phyloP scores from a whole-genome alignment of 805 yeast genomes.

The Tetrapisispora nanseiensis region DNA sequence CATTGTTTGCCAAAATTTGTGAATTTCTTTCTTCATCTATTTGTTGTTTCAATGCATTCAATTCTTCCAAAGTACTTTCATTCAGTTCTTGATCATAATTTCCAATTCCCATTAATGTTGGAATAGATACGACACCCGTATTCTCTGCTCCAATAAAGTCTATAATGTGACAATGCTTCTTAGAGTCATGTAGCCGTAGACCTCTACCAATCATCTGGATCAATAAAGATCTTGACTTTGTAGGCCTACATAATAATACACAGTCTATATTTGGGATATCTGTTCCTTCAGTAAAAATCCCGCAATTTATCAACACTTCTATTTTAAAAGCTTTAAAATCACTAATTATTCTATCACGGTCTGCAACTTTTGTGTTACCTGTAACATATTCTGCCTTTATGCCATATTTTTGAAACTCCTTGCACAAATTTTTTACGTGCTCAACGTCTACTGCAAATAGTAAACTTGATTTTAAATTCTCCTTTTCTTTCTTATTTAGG shows the following conservation, averaged over 20 bases:
- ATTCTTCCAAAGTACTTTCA: conserved; percentile 28
- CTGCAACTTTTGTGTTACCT: conserved; percentile 46
- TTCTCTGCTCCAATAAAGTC: conserved; percentile 62
- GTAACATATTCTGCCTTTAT: conserved; percentile 64
- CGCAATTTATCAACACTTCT: conserved; percentile 76
- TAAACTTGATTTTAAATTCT: conserved; percentile 46
- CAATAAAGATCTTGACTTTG: conserved; percentile 59
- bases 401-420: conserved; percentile 46
- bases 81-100: conserved; percentile 16
- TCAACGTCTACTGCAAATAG: conserved; percentile 68
- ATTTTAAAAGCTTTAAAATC: conserved; percentile 55
- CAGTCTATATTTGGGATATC: conserved; percentile 87
- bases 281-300: conserved; percentile 89
- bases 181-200: conserved; percentile 50
- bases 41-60: conserved; percentile 20
- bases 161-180: conserved; percentile 59
- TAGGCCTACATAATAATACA: conserved; percentile 68
- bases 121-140: conserved; percentile 47
- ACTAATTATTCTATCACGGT: conserved; percentile 42
- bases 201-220: conserved; percentile 93
- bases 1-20: conserved; percentile 6
- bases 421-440: conserved; percentile 50
- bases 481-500: conserved; percentile 33
- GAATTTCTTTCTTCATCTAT: conserved; percentile 10
- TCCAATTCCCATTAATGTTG: conserved; percentile 37